Evolutionary conservation across 257 asterid genomes (phyloP), one percentile per base, ranked within the genome.

Genomic region (Nicotiana sylvestris): DNA sequence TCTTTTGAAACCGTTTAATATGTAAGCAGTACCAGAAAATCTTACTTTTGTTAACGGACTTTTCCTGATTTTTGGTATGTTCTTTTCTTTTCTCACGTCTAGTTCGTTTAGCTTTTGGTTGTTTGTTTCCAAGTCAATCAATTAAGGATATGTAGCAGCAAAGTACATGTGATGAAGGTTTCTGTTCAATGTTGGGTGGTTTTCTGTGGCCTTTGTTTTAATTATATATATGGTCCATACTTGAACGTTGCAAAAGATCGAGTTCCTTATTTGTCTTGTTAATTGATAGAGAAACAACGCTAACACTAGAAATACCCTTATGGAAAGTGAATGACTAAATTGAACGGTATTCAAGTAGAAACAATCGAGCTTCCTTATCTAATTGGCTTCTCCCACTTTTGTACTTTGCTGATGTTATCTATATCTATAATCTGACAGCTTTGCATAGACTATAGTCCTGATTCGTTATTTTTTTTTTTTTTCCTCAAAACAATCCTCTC

Each of bases 41-140:
- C 80, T 76, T 15, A 51, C 80, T 76, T 74, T 76, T 27, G 43
- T 7, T 15, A 15, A 27, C 16, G 4, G 12, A 51, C 80, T 76
- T 76, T 76, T 76, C 80, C 80, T 76, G n/a, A 15, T 76, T 76
- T 76, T 76, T 76, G 13, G n/a, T 76, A 76, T 29, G 39, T 8
- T 76, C 64, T 76, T 76, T 76, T 76, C 9, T 27, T 76, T 51
- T 27, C 37, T 76, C 80, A 76, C 64, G 80, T 51, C 80, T 51
- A 76, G 46, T 76, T 76, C 29, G 61, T 76, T 76, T 51, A 76
- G 5, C 8, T 17, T 51, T 27, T 76, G 17, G 37, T 76, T 76
- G 80, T 51, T 49, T 27, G 29, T 27, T 27, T 15, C 58, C 27
- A 15, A 7, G 25, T 29, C 64, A 15, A 27, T 15, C n/a, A 74